Evolutionary conservation across 352 stramenopile genomes (phyloP).

Genomic region (Pythium vanterpoolii): DNA sequence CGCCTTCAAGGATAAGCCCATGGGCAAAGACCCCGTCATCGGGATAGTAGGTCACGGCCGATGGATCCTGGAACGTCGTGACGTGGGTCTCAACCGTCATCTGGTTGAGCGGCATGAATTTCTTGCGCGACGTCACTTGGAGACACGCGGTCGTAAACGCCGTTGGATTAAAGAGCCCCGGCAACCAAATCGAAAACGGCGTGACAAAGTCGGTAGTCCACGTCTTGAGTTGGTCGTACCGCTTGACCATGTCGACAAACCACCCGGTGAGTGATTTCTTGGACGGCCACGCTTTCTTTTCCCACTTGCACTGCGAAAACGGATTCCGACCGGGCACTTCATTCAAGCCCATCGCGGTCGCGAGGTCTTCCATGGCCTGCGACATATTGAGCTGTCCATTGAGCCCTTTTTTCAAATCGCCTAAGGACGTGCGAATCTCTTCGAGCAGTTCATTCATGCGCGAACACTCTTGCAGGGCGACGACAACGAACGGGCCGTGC

Average conservation of each 20-base stretch:
- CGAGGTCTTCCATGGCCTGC: constrained; percentile 92
- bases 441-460: constrained; percentile 94
- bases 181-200: constrained; percentile 93
- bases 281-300: constrained; percentile 94
- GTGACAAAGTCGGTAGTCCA: constrained; percentile 93
- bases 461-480: constrained; percentile 93
- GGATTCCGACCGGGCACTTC: constrained; percentile 93
- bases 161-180: constrained; percentile 95
- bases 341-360: constrained; percentile 90
- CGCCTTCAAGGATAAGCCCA: constrained; percentile 95
- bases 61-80: constrained; percentile 89
- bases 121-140: constrained; percentile 92
- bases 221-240: constrained; percentile 83
- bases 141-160: constrained; percentile 95
- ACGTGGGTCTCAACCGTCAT: constrained; percentile 97
- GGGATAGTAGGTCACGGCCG: constrained; percentile 76
- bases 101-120: constrained; percentile 92
- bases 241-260: constrained; percentile 93
- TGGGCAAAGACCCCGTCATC: constrained; percentile 94
- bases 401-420: constrained; percentile 94
- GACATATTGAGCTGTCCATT: constrained; percentile 97
- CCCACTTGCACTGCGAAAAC: constrained; percentile 95
- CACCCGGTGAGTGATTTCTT: constrained; percentile 92
- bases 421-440: constrained; percentile 89
- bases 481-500: constrained; percentile 92